A percentile compares a stretch with the other conserved stretches of the same genome.
These are phyloP conservation scores for Paecilomyces sp. DNA, from an alignment of 2,329 filamentous ascomycete species.

Conservation along the genomic window DNA sequence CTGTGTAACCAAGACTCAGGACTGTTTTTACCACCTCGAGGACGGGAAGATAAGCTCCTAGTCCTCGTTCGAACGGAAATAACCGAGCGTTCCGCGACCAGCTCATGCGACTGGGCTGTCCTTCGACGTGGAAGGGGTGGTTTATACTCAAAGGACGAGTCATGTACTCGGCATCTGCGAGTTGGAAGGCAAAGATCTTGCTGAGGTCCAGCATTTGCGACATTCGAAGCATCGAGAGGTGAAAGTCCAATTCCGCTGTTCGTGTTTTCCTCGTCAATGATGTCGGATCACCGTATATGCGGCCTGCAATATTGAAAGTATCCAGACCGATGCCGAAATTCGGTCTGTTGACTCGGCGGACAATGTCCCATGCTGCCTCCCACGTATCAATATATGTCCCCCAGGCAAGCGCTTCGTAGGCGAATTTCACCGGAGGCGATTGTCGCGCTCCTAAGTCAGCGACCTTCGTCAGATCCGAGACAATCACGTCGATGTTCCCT, in stretches of 20 bases:
- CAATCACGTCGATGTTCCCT: constrained; percentile 47
- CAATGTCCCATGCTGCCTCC: constrained; percentile 65
- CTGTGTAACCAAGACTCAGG: constrained; percentile 55
- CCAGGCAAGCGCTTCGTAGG: constrained; percentile 67
- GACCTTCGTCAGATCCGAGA: constrained; percentile 53
- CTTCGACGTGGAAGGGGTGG: constrained; percentile 51
- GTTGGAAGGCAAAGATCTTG: constrained; percentile 67
- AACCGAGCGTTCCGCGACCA: constrained; percentile 68
- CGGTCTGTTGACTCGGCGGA: constrained; percentile 54
- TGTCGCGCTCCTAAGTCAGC: constrained; percentile 57
- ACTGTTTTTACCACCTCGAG: constrained; percentile 53
- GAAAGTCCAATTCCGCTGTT: constrained; percentile 46
- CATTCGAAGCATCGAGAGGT: constrained; percentile 51
- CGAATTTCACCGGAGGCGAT: constrained; percentile 53
- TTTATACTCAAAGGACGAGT: constrained; percentile 46
- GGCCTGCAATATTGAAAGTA: constrained; percentile 68
- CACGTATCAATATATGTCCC: constrained; percentile 63
- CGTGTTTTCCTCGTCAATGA: constrained; percentile 37
- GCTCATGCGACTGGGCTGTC: constrained; percentile 60
- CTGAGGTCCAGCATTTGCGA: constrained; percentile 48
- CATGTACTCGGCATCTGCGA: constrained; percentile 64
- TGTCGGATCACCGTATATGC: constrained; percentile 62
- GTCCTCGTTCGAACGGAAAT: constrained; percentile 55
- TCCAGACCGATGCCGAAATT: constrained; percentile 74
- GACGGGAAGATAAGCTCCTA: constrained; percentile 61